Percentiles rank a stretch among this genome's conserved stretches.
Conservation (phyloP, 192 early-diverging fungal genomes). For the Coemansia sp. region DNA sequence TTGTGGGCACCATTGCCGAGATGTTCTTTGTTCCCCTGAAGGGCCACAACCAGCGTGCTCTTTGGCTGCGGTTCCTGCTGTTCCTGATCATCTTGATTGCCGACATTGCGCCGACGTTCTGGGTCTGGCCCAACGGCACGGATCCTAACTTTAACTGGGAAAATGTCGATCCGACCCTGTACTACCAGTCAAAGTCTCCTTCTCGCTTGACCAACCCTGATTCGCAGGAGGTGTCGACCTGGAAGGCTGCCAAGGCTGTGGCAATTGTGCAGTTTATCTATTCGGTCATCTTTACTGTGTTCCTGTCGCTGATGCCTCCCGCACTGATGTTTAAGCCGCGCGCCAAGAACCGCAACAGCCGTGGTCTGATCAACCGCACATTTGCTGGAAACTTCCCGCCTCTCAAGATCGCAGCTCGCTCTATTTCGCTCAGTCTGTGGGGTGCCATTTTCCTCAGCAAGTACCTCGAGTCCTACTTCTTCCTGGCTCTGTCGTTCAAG, state of each 20-base stretch:
- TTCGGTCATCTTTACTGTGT: conserved; percentile 64
- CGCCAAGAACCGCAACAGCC: conserved; percentile 57
- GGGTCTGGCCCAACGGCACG: conserved; percentile 51
- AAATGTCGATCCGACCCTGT: conserved; percentile 25
- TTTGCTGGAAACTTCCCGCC: conserved; percentile 78
- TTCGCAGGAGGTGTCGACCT: conserved; percentile 19
- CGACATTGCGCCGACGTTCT: conserved; percentile 66
- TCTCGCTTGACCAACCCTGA: conserved; percentile 26
- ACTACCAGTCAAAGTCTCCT: conserved; percentile 39
- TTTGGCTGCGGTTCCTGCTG: conserved; percentile 58
- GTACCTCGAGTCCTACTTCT: conserved; percentile 80
- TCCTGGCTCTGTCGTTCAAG: conserved; percentile 77
- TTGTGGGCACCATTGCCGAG: conserved; percentile 68
- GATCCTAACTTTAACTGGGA: conserved; percentile 51
- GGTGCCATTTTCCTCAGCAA: conserved; percentile 71
- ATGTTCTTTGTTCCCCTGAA: conserved; percentile 68
- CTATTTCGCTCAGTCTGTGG: conserved; percentile 73
- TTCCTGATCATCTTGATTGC: conserved; percentile 62
- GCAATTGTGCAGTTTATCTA: conserved; percentile 68
- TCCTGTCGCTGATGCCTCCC: conserved; percentile 68
- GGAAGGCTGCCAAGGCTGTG: conserved; percentile 60
- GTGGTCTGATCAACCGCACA: conserved; percentile 58
- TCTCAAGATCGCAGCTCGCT: conserved; percentile 64
- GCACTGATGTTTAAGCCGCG: conserved; percentile 61
- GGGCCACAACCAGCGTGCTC: conserved; percentile 58